phyloP scores from a whole-genome alignment of 805 yeast genomes.

The Starmerella asiatica region DNA sequence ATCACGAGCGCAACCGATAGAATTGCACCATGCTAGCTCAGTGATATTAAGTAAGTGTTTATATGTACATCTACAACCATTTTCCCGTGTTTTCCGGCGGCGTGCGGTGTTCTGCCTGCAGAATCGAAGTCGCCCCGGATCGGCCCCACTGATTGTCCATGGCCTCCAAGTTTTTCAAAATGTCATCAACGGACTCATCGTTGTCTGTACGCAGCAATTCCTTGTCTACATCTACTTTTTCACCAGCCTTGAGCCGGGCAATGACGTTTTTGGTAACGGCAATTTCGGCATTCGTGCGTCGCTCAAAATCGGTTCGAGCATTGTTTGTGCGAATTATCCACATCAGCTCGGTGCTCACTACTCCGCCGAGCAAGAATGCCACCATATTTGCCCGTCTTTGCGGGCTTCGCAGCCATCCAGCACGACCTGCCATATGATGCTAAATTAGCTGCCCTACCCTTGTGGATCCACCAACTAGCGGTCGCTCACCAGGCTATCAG shows the following conservation, averaged over 20 bases:
- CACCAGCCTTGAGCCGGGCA: constrained; percentile 28
- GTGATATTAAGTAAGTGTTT: too few relatives aligned
- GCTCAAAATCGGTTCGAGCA: constrained; percentile 30
- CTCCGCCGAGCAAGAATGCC: constrained; percentile 28
- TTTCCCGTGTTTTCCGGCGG: neutral
- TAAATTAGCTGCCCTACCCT: neutral
- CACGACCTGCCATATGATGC: neutral
- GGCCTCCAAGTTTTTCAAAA: constrained; percentile 22
- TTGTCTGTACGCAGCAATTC: constrained; percentile 28
- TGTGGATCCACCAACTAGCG: too few relatives aligned
- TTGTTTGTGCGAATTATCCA: constrained; percentile 34
- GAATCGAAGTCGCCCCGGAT: constrained; percentile 6
- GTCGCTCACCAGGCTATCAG: too few relatives aligned
- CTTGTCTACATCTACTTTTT: constrained; percentile 32
- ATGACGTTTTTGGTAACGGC: constrained; percentile 31
- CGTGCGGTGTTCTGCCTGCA: neutral
- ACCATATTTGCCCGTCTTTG: constrained; percentile 2
- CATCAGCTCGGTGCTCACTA: constrained; percentile 37
- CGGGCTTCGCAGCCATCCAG: neutral
- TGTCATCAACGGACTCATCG: constrained; percentile 18
- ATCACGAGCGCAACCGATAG: too few relatives aligned
- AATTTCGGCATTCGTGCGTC: constrained; percentile 30
- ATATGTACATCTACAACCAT: neutral
- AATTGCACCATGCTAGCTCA: too few relatives aligned
- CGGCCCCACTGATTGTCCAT: constrained; percentile 22